phyloP scores from a whole-genome alignment of 805 yeast species.

The Naumovozyma castellii region DNA sequence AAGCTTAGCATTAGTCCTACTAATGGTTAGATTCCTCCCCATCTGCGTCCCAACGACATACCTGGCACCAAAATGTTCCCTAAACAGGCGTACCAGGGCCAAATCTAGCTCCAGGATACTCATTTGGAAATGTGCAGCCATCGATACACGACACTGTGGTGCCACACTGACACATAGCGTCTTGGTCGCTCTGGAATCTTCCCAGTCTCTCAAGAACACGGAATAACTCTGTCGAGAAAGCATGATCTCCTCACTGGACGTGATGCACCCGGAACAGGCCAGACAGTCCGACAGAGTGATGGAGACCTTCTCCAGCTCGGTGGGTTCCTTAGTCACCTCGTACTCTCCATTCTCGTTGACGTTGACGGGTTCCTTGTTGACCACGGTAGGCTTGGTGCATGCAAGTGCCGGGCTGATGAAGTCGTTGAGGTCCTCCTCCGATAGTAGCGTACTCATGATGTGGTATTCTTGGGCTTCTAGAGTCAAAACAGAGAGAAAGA shows the following conservation, averaged over 20 bases:
- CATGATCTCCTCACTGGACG: constrained; percentile 92
- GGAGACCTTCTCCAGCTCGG: constrained; percentile 64
- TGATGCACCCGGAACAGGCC: constrained; percentile 95
- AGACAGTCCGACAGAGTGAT: constrained; percentile 86
- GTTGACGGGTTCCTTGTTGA: constrained; percentile 8
- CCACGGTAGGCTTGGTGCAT: constrained; percentile 74
- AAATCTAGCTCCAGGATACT: constrained; percentile 52
- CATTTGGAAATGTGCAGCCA: constrained; percentile 56
- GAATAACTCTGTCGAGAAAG: constrained; percentile 85
- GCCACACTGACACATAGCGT: constrained; percentile 67
- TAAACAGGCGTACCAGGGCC: constrained; percentile 48
- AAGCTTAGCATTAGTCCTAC: constrained; percentile 38
- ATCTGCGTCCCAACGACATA: constrained; percentile 78
- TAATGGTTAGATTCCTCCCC: constrained; percentile 62
- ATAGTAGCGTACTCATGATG: constrained; percentile 74
- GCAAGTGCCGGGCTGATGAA: constrained; percentile 92
- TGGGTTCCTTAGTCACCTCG: constrained; percentile 57
- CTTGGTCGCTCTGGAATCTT: constrained; percentile 25
- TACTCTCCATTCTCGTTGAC: constrained; percentile 34
- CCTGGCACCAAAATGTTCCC: constrained; percentile 47
- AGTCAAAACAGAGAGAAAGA: no score
- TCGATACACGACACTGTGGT: constrained; percentile 77
- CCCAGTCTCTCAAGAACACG: constrained; percentile 41
- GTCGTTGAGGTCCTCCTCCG: constrained; percentile 88
- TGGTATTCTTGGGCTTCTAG: no score